These are phyloP conservation scores for Myrica gale DNA, from an alignment of 306 rosid genomes.

Conservation along the genomic window DNA sequence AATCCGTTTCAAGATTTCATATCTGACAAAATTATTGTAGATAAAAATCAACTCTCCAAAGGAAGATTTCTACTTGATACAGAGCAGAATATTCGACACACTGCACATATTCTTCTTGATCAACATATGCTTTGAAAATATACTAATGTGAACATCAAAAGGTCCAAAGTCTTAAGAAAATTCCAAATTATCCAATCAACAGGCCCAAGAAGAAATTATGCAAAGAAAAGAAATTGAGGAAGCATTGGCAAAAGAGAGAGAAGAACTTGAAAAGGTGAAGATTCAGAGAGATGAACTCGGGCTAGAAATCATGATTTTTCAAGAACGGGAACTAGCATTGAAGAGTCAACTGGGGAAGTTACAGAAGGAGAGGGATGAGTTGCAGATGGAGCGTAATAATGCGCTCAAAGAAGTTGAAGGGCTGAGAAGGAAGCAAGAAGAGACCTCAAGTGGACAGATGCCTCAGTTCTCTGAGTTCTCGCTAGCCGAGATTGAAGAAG, in stretches of 20 bases:
- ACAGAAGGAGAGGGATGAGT: constrained; percentile 57
- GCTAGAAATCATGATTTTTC: constrained; percentile 52
- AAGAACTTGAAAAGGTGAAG: constrained; percentile 49
- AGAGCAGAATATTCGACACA: background rate
- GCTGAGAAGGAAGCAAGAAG: constrained; percentile 55
- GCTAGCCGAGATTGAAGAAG: constrained; percentile 60
- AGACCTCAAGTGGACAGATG: constrained; percentile 36
- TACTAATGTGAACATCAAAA: background rate
- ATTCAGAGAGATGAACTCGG: constrained; percentile 40
- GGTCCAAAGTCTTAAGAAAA: background rate
- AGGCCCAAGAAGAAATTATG: constrained; percentile 65
- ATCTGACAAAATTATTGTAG: background rate
- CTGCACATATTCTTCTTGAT: background rate
- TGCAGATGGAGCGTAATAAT: constrained; percentile 57
- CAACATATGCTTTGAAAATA: too few relatives aligned
- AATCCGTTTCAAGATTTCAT: background rate
- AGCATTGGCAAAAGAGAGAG: constrained; percentile 47
- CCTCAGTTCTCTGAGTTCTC: constrained; percentile 62
- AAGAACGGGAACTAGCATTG: constrained; percentile 43
- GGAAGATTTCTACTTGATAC: background rate
- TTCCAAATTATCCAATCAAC: constrained; percentile 29
- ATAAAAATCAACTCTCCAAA: background rate
- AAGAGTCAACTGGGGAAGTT: constrained; percentile 55
- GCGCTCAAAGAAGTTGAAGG: constrained; percentile 67
- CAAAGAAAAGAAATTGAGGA: constrained; percentile 65